Base-by-base conservation (phyloP, 2,329 filamentous ascomycete genomes). In the Hirsutella thompsonii region DNA sequence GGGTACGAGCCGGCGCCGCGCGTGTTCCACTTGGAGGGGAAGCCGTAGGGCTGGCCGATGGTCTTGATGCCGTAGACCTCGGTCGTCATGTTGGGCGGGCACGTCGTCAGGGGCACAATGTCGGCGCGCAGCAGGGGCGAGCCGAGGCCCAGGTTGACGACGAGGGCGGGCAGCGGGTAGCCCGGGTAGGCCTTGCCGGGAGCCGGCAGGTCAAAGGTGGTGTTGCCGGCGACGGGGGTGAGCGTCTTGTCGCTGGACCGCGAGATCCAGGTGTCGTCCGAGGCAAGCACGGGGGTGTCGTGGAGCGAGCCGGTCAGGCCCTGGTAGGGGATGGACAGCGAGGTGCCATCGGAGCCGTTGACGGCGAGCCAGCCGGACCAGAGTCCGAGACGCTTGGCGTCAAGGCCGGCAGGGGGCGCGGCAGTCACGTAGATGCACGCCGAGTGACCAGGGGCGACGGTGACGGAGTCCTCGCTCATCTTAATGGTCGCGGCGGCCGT, bases 341-440 rank as follows among this genome's bases (percentile, higher is more conserved):
- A 52, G 18, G 53, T 49, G 11, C 60, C 60, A 26, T 65, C 62
- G 9, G 58, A 60, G 20, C 63, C 58, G 40, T 62, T 64, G 41
- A 68, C 54, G 9, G 59, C 49, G 28, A 68, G 53, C 46, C 58
- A 67, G 8, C 65, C 66, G 5, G 60, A 62, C 54, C 64, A 68
- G 2, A 68, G 52, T 3, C 62, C 62, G 1, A 68, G 51, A 32
- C 59, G 60, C 1, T 49, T 52, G 20, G 53, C 30, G 68, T 63
- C 52, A 2, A 65, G 50, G 4, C 55, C 51, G 48, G 26, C 44
- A 1, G 69, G 69, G 1, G 66, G 59, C 2, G 59, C 64, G 3
- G 66, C 62, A 1, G 59, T 57, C 11, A 76, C 69, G 14, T 62
- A 55, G 41, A 76, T 53, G 0, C 63, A 63, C 42, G 66, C 62